phyloP scores from a whole-genome alignment of 164 flowering plant species.

The Litsea cubeba region DNA sequence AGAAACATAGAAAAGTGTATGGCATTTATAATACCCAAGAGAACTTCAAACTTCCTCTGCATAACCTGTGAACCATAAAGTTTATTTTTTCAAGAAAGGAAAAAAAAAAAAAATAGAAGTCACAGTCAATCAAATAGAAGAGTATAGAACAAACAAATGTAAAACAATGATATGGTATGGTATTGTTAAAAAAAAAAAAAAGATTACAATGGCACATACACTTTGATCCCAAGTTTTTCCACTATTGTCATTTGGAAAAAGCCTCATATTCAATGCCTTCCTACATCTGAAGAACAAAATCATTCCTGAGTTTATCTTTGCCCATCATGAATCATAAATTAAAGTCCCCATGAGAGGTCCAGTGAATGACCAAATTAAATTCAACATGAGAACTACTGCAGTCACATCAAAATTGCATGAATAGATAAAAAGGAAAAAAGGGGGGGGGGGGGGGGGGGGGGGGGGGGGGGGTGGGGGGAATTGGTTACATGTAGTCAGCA shows the following conservation, averaged over 20 bases:
- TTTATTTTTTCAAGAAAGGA: too few species aligned
- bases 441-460: too few species aligned
- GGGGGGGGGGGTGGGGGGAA: not conserved
- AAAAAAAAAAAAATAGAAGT: not conserved
- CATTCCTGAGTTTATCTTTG: not conserved
- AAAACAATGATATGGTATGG: not conserved
- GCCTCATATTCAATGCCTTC: conserved; percentile 90
- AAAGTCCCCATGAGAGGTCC: not conserved
- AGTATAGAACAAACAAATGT: not conserved
- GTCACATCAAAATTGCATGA: not conserved
- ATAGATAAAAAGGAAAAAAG: not conserved
- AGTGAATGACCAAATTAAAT: not conserved
- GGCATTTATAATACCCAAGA: conserved; percentile 51
- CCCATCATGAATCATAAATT: not conserved
- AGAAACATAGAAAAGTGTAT: not conserved
- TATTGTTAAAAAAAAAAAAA: not conserved
- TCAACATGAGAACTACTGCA: not conserved
- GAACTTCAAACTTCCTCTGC: conserved; percentile 74
- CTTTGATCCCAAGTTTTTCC: conserved; percentile 77
- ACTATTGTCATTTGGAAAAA: conserved; percentile 69
- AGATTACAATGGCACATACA: not conserved
- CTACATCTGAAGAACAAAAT: conserved; percentile 55
- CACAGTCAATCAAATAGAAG: not conserved
- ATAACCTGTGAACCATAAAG: conserved; percentile 54
- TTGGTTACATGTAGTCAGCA: conserved; percentile 68